Evolutionary conservation across 2,329 filamentous ascomycete species (phyloP).

Genomic region (Trichoderma sp.): DNA sequence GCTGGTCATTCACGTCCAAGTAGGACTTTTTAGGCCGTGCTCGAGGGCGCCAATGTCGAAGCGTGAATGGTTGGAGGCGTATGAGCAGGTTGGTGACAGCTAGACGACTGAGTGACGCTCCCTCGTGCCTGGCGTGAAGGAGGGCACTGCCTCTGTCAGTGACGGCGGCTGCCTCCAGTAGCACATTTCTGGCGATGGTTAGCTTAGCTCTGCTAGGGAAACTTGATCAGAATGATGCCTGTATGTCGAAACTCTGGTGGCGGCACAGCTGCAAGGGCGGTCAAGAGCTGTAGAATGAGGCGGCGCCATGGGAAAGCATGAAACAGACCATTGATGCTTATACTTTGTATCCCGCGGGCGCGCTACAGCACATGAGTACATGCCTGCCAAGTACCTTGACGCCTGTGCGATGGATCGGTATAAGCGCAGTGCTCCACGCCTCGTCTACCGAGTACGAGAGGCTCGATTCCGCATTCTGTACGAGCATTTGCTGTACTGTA

Average conservation of each 20-base stretch:
- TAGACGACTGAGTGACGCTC: not conserved
- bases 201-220: not conserved
- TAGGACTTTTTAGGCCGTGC: constrained; percentile 21
- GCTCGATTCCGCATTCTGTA: not conserved
- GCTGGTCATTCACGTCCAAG: constrained; percentile 13
- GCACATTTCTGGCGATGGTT: not conserved
- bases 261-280: constrained; percentile 9
- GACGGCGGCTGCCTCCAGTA: constrained; percentile 13
- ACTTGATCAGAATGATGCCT: not conserved
- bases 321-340: constrained; percentile 13
- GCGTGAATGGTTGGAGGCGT: not conserved
- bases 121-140: constrained; percentile 15
- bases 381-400: not conserved
- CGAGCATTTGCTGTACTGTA: not conserved
- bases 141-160: constrained; percentile 13
- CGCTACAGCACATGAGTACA: not conserved
- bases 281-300: constrained; percentile 7
- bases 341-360: constrained; percentile 9
- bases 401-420: not conserved
- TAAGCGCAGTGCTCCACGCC: not conserved
- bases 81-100: not conserved
- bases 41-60: not conserved
- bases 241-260: not conserved
- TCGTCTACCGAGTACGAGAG: constrained; percentile 11
- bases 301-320: constrained; percentile 21